These are phyloP conservation scores for Trametes cubensis DNA, from an alignment of 768 basidiomycete species.

Conservation along the genomic window DNA sequence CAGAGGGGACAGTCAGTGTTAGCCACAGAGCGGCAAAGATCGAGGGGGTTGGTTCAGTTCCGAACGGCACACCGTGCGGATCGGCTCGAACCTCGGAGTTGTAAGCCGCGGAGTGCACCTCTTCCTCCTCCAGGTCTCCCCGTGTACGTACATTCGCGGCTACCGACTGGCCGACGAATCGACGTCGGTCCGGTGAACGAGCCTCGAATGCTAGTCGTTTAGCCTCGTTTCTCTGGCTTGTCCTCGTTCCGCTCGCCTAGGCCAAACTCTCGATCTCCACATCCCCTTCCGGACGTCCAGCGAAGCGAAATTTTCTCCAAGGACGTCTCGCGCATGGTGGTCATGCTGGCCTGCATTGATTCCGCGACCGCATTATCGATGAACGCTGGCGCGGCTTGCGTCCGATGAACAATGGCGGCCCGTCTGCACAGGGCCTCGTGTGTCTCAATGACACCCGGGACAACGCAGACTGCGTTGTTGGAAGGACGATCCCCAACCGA, in stretches of 20 bases:
- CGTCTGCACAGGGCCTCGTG: background rate
- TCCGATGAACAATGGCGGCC: background rate
- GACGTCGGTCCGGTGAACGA: slow-evolving; percentile 7
- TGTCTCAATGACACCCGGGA: background rate
- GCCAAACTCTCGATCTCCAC: slow-evolving; percentile 1
- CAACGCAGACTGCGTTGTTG: background rate
- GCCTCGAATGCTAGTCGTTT: background rate
- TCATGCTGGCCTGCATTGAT: slow-evolving; percentile 1
- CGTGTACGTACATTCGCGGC: background rate
- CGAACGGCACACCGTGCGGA: slow-evolving; percentile 8
- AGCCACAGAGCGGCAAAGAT: background rate
- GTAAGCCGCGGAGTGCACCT: slow-evolving; percentile 10
- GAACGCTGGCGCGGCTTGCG: background rate
- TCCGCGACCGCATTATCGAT: slow-evolving; percentile 18
- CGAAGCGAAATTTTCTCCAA: background rate
- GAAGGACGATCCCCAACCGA: background rate
- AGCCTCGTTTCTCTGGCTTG: background rate
- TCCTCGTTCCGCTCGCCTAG: background rate
- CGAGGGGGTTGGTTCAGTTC: slow-evolving; percentile 2
- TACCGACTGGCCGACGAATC: background rate
- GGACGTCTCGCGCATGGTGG: background rate
- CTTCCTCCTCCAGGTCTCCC: background rate
- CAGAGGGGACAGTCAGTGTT: background rate
- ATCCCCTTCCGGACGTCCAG: background rate
- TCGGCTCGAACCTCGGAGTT: slow-evolving; percentile 8